Conservation (phyloP, 192 early-diverging fungal species). For the Podochytrium sp. region DNA sequence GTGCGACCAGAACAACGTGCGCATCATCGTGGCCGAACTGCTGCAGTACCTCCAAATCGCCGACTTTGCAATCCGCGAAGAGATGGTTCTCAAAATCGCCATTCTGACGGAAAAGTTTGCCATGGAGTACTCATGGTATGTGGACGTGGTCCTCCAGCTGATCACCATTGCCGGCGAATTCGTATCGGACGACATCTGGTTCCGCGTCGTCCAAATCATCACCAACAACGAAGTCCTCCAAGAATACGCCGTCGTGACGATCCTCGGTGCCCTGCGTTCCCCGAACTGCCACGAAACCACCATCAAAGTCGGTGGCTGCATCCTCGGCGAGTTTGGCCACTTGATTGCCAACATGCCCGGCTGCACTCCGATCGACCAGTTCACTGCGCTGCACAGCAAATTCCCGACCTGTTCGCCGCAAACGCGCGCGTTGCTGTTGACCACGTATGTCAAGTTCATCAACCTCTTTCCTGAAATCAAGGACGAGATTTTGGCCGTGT, state of each 20-base stretch:
- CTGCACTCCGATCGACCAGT: slow-evolving; percentile 89
- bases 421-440: slow-evolving; percentile 84
- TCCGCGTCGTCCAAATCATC: slow-evolving; percentile 95
- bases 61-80: slow-evolving; percentile 90
- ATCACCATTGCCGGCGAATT: slow-evolving; percentile 94
- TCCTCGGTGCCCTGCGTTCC: slow-evolving; percentile 75
- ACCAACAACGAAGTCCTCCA: slow-evolving; percentile 95
- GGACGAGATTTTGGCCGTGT: slow-evolving; percentile 79
- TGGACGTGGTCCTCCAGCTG: slow-evolving; percentile 95
- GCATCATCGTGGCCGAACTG: slow-evolving; percentile 87
- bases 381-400: slow-evolving; percentile 91
- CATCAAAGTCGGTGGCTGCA: slow-evolving; percentile 93
- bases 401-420: slow-evolving; percentile 78
- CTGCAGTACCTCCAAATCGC: slow-evolving; percentile 87
- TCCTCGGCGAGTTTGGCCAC: slow-evolving; percentile 98
- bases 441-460: slow-evolving; percentile 93
- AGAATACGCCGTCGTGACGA: slow-evolving; percentile 88
- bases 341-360: slow-evolving; percentile 87
- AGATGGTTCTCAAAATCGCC: slow-evolving; percentile 98
- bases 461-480: slow-evolving; percentile 99
- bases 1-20: slow-evolving; percentile 89
- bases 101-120: slow-evolving; percentile 98
- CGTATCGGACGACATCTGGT: slow-evolving; percentile 97
- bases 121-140: slow-evolving; percentile 98
- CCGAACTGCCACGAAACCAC: slow-evolving; percentile 95